These are phyloP conservation scores for Candida peoriensis DNA, from an alignment of 805 yeast species.

Conservation along the genomic window DNA sequence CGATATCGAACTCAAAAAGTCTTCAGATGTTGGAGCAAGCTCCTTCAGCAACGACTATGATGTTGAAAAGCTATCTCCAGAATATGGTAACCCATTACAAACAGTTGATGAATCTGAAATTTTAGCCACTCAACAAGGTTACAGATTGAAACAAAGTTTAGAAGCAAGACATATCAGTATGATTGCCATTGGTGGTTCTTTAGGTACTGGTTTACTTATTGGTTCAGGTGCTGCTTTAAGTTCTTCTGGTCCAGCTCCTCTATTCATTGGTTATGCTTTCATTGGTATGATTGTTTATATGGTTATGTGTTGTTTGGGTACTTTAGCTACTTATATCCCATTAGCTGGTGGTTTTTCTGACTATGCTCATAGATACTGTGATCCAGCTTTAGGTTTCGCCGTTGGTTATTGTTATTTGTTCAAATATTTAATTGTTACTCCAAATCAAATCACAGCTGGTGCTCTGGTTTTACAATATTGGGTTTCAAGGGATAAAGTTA, in stretches of 20 bases:
- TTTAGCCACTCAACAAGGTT: conserved; percentile 6
- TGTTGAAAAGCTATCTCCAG: conserved; percentile 3
- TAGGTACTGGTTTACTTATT: conserved; percentile 76
- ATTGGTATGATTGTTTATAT: conserved; percentile 65
- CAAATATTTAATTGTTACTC: conserved; percentile 16
- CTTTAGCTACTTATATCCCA: conserved; percentile 61
- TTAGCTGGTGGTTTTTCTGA: conserved; percentile 59
- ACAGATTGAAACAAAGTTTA: conserved; percentile 11
- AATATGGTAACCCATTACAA: conserved; percentile 35
- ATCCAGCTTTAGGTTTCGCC: conserved; percentile 17
- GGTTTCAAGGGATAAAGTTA: conserved; percentile 34
- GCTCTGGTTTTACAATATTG: conserved; percentile 45
- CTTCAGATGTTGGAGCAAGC: neutral
- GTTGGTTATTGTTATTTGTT: conserved; percentile 21
- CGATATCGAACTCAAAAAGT: neutral
- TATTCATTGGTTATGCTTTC: conserved; percentile 44
- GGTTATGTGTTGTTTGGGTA: conserved; percentile 63
- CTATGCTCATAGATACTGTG: conserved; percentile 41
- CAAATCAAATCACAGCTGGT: conserved; percentile 46
- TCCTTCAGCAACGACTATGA: conserved; percentile 48
- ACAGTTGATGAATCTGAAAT: conserved; percentile 1
- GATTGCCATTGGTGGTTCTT: conserved; percentile 81
- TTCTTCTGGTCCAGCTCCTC: conserved; percentile 66
- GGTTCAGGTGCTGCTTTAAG: conserved; percentile 70
- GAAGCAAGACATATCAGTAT: conserved; percentile 60